Evolutionary conservation across 345 rosid genomes (phyloP).

Genomic region (Atalantia buxifolia): DNA sequence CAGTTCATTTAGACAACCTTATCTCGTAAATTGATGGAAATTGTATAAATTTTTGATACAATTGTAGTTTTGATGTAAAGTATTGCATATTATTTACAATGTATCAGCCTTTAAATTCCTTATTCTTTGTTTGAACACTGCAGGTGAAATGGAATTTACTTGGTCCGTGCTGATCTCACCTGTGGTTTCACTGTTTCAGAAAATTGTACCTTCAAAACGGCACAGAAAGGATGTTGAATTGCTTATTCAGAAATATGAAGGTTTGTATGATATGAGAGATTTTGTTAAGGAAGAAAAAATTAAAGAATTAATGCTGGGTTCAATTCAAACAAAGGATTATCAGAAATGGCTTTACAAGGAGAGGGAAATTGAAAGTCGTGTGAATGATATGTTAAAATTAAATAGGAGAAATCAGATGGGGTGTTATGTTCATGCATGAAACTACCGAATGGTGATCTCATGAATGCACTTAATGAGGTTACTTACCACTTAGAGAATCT

Average conservation of each 20-base stretch:
- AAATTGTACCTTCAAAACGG: not conserved
- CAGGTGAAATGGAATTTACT: not conserved
- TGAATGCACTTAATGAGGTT: constrained; percentile 10
- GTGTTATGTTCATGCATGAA: not conserved
- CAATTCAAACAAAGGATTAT: not conserved
- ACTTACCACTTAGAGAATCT: constrained; percentile 12
- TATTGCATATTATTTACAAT: too few species aligned
- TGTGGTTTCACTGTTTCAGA: not conserved
- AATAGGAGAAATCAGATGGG: not conserved
- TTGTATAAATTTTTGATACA: too few species aligned
- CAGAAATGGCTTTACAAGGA: constrained; percentile 14
- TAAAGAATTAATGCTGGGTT: constrained; percentile 16
- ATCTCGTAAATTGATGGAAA: not conserved
- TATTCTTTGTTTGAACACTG: not conserved
- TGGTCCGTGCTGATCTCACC: not conserved
- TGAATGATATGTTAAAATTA: not conserved
- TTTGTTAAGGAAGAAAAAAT: constrained; percentile 13
- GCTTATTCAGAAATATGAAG: constrained; percentile 10
- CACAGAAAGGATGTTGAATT: not conserved
- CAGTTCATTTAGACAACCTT: too few species aligned
- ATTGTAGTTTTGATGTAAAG: too few species aligned
- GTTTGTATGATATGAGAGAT: constrained; percentile 17
- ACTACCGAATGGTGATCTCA: not conserved
- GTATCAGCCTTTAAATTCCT: not conserved
- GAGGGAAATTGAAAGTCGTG: constrained; percentile 2